Base-by-base conservation (phyloP, 352 stramenopile species). In the Peronospora tabacina region DNA sequence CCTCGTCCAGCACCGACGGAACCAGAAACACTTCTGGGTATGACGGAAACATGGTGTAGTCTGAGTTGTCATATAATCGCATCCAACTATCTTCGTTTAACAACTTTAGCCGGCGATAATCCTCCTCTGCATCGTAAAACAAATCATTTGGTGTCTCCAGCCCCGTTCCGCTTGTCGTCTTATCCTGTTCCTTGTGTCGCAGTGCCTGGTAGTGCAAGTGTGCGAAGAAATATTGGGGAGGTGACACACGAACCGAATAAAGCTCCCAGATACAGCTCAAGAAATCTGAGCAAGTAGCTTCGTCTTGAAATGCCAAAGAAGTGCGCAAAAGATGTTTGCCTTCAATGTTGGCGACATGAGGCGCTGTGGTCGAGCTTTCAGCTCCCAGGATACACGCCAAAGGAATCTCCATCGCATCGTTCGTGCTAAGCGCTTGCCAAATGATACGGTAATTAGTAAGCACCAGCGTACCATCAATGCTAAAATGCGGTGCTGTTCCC, bases 1-100 rank as follows among this genome's bases (percentile, higher is more conserved):
- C 85, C 20, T 98, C 89, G 41, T 95, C 79, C 13, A 98, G 66
- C 6, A 87, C 84, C 0, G 84, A 81, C 11, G 96, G 96, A 16
- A 98, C 85, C 17, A 97, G 78, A 53, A 99, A 87, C 6, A 83
- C 74, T 1, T 77, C 78, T 1, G 96, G 96, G 63, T 99, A 99
- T 19, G 93, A 96, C 11, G 87, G 76, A 53, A 95, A 98, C 24
- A 98, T 66, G 2, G 61, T 67, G 56, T 94, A 97, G 41, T 86
- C 72, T 5, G 73, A 82, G 46, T 95, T 94, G 60, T 95, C 81
- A 28, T 87, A 83, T 28, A 94, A 47, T 16, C 72, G 74, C 78
- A 92, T 90, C 74, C 75, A 91, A 40, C 67, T 81, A 29, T 85
- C 72, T 56, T 90, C 74, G 26, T 83, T 70, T 33, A 95, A 52